Conservation (phyloP, 345 rosid species). For the Litchi chinensis region DNA sequence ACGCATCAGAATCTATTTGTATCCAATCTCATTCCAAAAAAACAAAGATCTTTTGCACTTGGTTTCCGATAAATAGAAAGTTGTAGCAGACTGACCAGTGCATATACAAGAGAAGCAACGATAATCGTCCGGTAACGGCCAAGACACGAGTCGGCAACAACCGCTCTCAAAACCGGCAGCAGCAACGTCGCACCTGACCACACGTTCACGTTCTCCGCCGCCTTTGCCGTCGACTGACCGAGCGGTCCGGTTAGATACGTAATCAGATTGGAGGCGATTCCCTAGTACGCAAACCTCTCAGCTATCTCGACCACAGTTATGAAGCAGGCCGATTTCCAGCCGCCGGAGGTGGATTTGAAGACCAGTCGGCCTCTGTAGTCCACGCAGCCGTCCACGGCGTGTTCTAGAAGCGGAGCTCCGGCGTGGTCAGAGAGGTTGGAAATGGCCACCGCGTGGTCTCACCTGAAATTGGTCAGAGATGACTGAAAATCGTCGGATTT, state of each 20-base stretch:
- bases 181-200: conserved; percentile 52
- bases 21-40: not conserved
- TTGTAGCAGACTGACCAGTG: conserved; percentile 28
- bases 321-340: conserved; percentile 57
- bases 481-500: not conserved
- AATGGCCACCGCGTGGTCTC: not conserved
- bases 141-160: conserved; percentile 51
- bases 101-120: conserved; percentile 43
- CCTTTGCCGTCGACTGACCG: conserved; percentile 49
- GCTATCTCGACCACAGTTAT: conserved; percentile 54
- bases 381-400: conserved; percentile 34
- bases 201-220: conserved; percentile 51
- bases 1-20: not conserved
- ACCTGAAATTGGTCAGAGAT: not conserved
- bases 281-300: conserved; percentile 53
- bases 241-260: conserved; percentile 50
- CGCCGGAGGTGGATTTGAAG: conserved; percentile 38
- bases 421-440: not conserved
- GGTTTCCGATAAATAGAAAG: not conserved
- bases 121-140: conserved; percentile 58
- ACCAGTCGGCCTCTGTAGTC: conserved; percentile 39
- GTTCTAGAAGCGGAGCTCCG: conserved; percentile 23
- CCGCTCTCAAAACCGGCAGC: conserved; percentile 55
- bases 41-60: not conserved
- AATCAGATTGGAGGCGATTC: conserved; percentile 50